Evolutionary conservation across 2,329 filamentous ascomycete genomes (phyloP), one percentile per base, ranked within the genome.

Genomic region (Mollisia scopiformis): DNA sequence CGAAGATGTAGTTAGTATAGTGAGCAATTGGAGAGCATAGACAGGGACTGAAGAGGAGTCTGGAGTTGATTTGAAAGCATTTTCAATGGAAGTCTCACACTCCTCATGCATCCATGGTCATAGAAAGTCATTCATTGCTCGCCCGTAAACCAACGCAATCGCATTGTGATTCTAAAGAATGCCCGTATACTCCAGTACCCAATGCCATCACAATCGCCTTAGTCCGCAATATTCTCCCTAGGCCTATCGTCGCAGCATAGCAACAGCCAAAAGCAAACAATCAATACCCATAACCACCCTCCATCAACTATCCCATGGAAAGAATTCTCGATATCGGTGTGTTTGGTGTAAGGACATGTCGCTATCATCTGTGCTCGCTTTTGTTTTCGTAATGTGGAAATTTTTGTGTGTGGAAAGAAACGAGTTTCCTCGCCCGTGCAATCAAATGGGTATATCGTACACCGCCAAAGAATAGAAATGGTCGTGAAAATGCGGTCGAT

Each of bases 1-100:
- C 65, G 86, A 89, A 74, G 87, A 89, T 71, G 86, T 89, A 19
- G 86, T 89, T 54, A 88, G 87, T 70, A 89, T 89, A 72, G 82
- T 87, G 56, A 88, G 83, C 68, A 85, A 80, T 46, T 89, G 84
- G 80, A 84, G 83, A 73, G 86, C 86, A 57, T 88, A 78, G 43
- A 27, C 1, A 27, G 43, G 8, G 23, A 3, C 8, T n/a, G n/a
- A 10, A 19, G 25, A 41, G 27, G 59, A 57, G 57, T 43, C 51
- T 31, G 49, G 55, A 13, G 11, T 56, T 46, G 14, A 14, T 39
- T 19, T 54, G 30, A n/a, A 52, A 19, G 31, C 28, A 35, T 39
- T n/a, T n/a, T 31, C 19, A 37, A 10, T 51, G 16, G 28, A 11
- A 10, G 30, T 25, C 31, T 37, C 35, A 33, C 31, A 27, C 5